Evolutionary conservation across 768 basidiomycete genomes (phyloP).

Genomic region (Boletus tomentosulus): DNA sequence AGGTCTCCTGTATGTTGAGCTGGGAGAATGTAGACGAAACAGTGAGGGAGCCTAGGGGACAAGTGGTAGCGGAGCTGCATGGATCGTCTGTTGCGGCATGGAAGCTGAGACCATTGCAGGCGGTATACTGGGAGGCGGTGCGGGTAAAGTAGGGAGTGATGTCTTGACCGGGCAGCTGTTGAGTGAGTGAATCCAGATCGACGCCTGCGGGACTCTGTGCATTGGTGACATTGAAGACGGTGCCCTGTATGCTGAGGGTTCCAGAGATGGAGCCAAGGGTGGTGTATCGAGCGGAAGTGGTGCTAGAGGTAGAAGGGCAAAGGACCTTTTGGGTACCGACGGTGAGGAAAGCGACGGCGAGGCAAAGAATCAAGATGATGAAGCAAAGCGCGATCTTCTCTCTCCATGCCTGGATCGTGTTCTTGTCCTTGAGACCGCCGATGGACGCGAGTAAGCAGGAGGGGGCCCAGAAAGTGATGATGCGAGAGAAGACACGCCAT

Average conservation of each 20-base stretch:
- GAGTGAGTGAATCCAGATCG: slow-evolving; percentile 54
- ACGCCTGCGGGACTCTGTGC: slow-evolving; percentile 45
- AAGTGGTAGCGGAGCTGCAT: slow-evolving; percentile 57
- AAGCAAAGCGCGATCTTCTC: slow-evolving; percentile 95
- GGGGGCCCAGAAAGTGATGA: slow-evolving; percentile 92
- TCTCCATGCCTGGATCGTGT: slow-evolving; percentile 87
- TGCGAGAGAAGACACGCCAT: slow-evolving; percentile 78
- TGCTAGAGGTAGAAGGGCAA: slow-evolving; percentile 60
- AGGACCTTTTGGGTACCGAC: slow-evolving; percentile 92
- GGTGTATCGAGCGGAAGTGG: slow-evolving; percentile 42
- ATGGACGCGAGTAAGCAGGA: slow-evolving; percentile 65
- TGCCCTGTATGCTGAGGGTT: slow-evolving; percentile 74
- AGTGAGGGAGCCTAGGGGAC: slow-evolving; percentile 63
- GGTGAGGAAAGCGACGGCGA: slow-evolving; percentile 82
- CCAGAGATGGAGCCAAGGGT: slow-evolving; percentile 53
- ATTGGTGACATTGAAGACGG: slow-evolving; percentile 66
- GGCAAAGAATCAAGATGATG: slow-evolving; percentile 77
- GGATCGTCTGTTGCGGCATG: slow-evolving; percentile 71
- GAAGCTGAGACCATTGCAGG: slow-evolving; percentile 60
- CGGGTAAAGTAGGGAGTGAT: slow-evolving; percentile 85
- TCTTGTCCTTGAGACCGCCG: slow-evolving; percentile 77
- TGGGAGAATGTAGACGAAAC: slow-evolving; percentile 49
- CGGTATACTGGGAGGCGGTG: slow-evolving; percentile 54
- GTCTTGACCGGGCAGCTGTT: slow-evolving; percentile 71
- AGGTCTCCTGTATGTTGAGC: slow-evolving; percentile 66